phyloP scores from a whole-genome alignment of 1,284 basidiomycete species.

The Trichosporon sp. region DNA sequence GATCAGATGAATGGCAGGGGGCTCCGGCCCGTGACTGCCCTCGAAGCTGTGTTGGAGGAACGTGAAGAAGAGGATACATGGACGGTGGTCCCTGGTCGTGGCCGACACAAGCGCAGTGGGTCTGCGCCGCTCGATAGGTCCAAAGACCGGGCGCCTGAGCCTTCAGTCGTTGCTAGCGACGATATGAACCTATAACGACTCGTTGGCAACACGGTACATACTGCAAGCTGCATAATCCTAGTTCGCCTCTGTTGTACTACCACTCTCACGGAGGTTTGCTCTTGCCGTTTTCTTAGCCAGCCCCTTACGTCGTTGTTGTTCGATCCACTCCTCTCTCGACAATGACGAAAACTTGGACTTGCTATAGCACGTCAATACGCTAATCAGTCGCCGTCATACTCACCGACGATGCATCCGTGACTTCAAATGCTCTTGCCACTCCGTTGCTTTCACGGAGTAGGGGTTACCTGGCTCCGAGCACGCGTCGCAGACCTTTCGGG shows the following conservation, averaged over 20 bases:
- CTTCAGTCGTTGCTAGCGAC: constrained; percentile 16
- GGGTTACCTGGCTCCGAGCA: constrained; percentile 73
- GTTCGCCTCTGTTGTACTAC: not conserved
- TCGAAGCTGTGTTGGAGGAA: constrained; percentile 31
- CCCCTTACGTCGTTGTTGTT: not conserved
- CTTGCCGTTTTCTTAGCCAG: not conserved
- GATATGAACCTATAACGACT: constrained; percentile 25
- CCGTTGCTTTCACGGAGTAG: constrained; percentile 70
- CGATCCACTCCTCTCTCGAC: constrained; percentile 1
- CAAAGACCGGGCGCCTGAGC: not conserved
- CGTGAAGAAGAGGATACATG: constrained; percentile 31
- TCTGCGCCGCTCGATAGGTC: constrained; percentile 29
- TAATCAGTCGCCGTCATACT: constrained; percentile 16
- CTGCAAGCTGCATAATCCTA: too few species aligned
- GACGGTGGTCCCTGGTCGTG: constrained; percentile 23
- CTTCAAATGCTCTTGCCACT: constrained; percentile 68
- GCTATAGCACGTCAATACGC: not conserved
- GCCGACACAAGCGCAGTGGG: constrained; percentile 25
- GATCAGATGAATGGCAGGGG: constrained; percentile 21
- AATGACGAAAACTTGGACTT: not conserved
- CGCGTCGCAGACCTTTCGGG: constrained; percentile 67
- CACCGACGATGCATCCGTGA: constrained; percentile 64
- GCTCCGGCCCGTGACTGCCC: not conserved
- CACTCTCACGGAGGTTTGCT: not conserved
- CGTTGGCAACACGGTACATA: too few species aligned